These are phyloP conservation scores for Acorus calamus DNA, from an alignment of 106 monocot species.

Conservation along the genomic window DNA sequence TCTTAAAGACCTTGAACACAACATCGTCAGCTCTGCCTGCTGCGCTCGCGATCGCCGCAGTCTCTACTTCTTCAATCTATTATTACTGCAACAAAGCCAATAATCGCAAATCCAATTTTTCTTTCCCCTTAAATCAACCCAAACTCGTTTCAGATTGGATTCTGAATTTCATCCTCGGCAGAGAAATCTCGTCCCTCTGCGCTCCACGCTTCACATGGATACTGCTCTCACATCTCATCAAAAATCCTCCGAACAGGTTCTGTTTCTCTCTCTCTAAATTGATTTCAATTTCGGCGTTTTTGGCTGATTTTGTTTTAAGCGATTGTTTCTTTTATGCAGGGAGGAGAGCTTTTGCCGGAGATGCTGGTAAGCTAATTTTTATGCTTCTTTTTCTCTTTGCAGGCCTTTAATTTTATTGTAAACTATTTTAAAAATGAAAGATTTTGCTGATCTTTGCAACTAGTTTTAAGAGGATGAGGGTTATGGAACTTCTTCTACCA, in stretches of 20 bases:
- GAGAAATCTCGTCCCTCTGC: too few species aligned
- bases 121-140: too few species aligned
- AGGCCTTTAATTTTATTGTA: background rate
- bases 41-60: slow-evolving; percentile 4
- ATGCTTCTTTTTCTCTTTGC: background rate
- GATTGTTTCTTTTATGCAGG: slow-evolving; percentile 22
- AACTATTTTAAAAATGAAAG: background rate
- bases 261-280: background rate
- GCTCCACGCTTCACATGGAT: too few species aligned
- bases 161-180: too few species aligned
- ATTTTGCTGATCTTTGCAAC: background rate
- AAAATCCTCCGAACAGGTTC: too few species aligned
- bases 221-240: too few species aligned
- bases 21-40: background rate
- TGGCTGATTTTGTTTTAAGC: background rate
- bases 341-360: slow-evolving; percentile 31
- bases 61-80: background rate
- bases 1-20: background rate
- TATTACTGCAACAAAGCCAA: background rate
- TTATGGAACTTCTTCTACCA: too few species aligned
- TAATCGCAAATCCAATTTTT: background rate
- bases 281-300: background rate
- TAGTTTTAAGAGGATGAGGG: too few species aligned
- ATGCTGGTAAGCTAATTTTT: slow-evolving; percentile 28
- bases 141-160: too few species aligned